phyloP scores from a whole-genome alignment of 2,329 filamentous ascomycete species.

The Didymella pomorum region DNA sequence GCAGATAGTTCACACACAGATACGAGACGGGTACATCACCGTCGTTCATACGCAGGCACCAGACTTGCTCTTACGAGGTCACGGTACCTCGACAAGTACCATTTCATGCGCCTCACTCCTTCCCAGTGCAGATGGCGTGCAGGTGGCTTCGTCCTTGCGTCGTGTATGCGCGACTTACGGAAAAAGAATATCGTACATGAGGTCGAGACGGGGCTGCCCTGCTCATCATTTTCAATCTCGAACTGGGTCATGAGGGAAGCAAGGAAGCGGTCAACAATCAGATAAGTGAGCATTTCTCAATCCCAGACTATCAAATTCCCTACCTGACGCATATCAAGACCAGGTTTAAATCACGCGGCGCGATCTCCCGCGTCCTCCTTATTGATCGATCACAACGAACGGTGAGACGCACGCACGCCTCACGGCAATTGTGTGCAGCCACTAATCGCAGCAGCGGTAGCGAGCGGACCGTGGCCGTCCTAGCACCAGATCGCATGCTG shows the following conservation, averaged over 20 bases:
- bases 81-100: neutral
- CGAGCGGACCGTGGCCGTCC: slow-evolving; percentile 18
- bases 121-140: neutral
- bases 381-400: too few species aligned
- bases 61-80: too few species aligned
- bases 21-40: neutral
- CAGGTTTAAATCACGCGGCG: neutral
- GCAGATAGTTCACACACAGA: too few species aligned
- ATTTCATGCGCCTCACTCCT: neutral
- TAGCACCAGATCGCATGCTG: neutral
- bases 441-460: slow-evolving; percentile 6
- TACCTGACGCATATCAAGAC: too few species aligned
- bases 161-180: neutral
- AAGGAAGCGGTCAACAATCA: slow-evolving; percentile 1
- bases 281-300: too few species aligned
- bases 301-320: neutral
- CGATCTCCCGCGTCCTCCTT: neutral
- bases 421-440: too few species aligned
- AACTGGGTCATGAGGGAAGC: too few species aligned
- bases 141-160: slow-evolving; percentile 3
- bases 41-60: neutral
- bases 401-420: too few species aligned
- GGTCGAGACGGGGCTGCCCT: neutral
- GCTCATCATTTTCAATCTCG: too few species aligned
- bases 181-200: slow-evolving; percentile 1